phyloP scores from a whole-genome alignment of 1,284 basidiomycete genomes.

The Blastosporella zonata region DNA sequence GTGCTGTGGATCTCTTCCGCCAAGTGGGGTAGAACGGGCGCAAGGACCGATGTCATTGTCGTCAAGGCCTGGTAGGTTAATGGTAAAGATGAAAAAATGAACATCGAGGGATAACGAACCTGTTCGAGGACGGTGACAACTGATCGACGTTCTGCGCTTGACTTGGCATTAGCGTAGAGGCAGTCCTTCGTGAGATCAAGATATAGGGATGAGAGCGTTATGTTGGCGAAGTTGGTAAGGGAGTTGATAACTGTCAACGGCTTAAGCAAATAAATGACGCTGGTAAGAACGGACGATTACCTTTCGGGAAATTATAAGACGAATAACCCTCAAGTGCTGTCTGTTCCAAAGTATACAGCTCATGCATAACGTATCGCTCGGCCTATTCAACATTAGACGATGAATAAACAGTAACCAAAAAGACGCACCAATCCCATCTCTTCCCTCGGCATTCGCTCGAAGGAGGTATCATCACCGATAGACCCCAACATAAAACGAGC shows the following conservation, averaged over 20 bases:
- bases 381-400: constrained; percentile 41
- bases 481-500: constrained; percentile 91
- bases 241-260: constrained; percentile 49
- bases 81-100: background rate
- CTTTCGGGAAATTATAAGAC: constrained; percentile 81
- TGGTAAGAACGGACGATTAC: constrained; percentile 36
- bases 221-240: constrained; percentile 66
- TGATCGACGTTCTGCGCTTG: constrained; percentile 56
- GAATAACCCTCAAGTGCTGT: constrained; percentile 69
- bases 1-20: constrained; percentile 84
- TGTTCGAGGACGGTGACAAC: constrained; percentile 74
- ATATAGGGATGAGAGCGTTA: constrained; percentile 79
- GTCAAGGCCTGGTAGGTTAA: constrained; percentile 53
- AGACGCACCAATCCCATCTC: constrained; percentile 63
- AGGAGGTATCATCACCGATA: constrained; percentile 43
- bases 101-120: constrained; percentile 35
- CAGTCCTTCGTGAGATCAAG: constrained; percentile 92
- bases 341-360: constrained; percentile 73
- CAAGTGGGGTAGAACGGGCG: constrained; percentile 89
- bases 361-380: constrained; percentile 85
- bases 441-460: constrained; percentile 37
- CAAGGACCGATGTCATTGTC: constrained; percentile 72
- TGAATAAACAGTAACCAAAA: background rate
- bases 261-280: background rate
- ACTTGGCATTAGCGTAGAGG: constrained; percentile 72